Evolutionary conservation across 2,329 filamentous ascomycete genomes (phyloP).

Genomic region (Leptographium wingfieldii): DNA sequence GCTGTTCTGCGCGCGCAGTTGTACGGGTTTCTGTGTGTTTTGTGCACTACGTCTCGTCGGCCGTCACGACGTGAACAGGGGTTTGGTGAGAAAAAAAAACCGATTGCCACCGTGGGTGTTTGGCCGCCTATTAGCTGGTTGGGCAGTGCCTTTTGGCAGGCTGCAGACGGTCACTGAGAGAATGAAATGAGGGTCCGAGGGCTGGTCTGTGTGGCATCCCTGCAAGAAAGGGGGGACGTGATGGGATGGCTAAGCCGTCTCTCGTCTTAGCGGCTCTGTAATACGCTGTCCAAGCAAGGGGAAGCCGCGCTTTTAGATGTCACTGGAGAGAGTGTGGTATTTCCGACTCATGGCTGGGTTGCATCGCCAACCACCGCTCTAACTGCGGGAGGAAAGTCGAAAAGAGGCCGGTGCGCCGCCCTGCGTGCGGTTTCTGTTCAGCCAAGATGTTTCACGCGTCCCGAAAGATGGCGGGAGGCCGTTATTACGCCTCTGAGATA

Average conservation of each 20-base stretch:
- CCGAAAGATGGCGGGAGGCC: neutral
- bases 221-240: neutral
- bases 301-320: neutral
- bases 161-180: neutral
- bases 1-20: neutral
- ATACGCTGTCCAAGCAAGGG: neutral
- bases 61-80: neutral
- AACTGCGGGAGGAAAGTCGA: neutral
- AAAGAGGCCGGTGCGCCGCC: neutral
- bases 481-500: neutral
- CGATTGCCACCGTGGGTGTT: neutral
- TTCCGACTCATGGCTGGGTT: neutral
- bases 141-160: neutral
- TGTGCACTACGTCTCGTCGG: neutral
- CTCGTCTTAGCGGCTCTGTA: neutral
- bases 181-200: neutral
- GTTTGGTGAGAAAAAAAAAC: neutral
- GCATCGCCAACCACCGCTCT: neutral
- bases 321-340: neutral
- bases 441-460: neutral
- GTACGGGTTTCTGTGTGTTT: neutral
- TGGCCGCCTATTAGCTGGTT: neutral
- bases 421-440: neutral
- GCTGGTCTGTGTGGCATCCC: neutral
- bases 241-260: neutral